Conservation (phyloP, 129 eudicot species). For the Sambucus nigra region DNA sequence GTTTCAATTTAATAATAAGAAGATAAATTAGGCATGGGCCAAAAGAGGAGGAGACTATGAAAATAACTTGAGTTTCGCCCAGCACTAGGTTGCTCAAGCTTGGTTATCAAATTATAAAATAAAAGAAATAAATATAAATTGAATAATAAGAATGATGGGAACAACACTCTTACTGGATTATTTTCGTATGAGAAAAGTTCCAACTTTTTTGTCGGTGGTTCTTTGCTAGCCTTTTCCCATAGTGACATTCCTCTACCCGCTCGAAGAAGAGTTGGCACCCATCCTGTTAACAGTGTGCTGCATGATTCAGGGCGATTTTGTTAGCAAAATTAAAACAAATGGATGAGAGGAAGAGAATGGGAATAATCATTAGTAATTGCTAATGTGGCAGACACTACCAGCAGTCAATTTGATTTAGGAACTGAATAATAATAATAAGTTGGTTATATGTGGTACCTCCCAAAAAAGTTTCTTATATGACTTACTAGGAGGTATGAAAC, state of each 20-base stretch:
- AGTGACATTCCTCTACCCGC: conserved; percentile 47
- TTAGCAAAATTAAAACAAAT: neutral
- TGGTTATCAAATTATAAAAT: neutral
- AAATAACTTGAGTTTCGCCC: too few relatives aligned
- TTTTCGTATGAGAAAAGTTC: conserved; percentile 42
- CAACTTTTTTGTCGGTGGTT: conserved; percentile 25
- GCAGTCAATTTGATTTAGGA: too few relatives aligned
- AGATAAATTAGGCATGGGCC: too few relatives aligned
- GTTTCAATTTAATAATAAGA: too few relatives aligned
- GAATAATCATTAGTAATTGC: too few relatives aligned
- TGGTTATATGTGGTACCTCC: too few relatives aligned
- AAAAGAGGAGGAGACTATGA: too few relatives aligned
- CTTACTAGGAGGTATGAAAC: too few relatives aligned
- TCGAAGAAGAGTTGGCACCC: conserved; percentile 47
- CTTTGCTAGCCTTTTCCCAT: conserved; percentile 25
- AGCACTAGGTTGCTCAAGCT: too few relatives aligned
- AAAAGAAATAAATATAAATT: neutral
- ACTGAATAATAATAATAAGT: too few relatives aligned
- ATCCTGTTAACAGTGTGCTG: conserved; percentile 40
- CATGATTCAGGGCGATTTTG: conserved; percentile 1
- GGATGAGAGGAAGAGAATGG: neutral
- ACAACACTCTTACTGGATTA: conserved; percentile 23
- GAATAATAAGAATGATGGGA: neutral
- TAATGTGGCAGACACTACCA: too few relatives aligned
- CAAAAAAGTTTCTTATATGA: too few relatives aligned